Conservation (phyloP, 805 yeast species). For the Cyberlindnera veronae region DNA sequence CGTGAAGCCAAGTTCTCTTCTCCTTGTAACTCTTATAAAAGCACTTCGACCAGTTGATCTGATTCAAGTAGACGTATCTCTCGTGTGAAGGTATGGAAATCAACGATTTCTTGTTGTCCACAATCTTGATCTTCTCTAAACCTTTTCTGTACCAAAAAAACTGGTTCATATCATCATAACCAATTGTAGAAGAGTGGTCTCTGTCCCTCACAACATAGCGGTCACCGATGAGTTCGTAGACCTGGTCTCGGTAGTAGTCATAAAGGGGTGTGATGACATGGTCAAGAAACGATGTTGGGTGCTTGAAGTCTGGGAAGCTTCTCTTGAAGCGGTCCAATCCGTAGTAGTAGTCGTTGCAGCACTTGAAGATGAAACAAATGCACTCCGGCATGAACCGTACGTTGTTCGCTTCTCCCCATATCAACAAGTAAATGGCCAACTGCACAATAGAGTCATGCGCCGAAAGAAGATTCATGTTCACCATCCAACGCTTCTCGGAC, state of each 20-base stretch:
- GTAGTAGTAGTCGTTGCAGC: slow-evolving; percentile 67
- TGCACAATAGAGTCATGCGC: slow-evolving; percentile 59
- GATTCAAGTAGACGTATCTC: slow-evolving; percentile 51
- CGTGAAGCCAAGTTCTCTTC: slow-evolving; percentile 73
- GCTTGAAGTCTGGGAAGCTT: slow-evolving; percentile 30
- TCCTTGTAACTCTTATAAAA: slow-evolving; percentile 76
- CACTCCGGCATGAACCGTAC: slow-evolving; percentile 88
- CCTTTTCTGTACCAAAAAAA: slow-evolving; percentile 81
- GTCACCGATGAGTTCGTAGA: slow-evolving; percentile 43
- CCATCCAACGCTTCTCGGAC: slow-evolving; percentile 48
- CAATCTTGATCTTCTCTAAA: slow-evolving; percentile 50
- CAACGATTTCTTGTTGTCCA: slow-evolving; percentile 33
- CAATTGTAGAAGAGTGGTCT: slow-evolving; percentile 69
- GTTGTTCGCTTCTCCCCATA: slow-evolving; percentile 93
- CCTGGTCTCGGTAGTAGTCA: slow-evolving; percentile 52
- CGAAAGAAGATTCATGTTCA: slow-evolving; percentile 45
- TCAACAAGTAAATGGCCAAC: slow-evolving; percentile 61
- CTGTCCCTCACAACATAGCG: slow-evolving; percentile 45
- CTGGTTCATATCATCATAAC: slow-evolving; percentile 89
- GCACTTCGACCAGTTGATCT: slow-evolving; percentile 62
- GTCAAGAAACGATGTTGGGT: slow-evolving; percentile 46
- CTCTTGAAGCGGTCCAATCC: slow-evolving; percentile 38
- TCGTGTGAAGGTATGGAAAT: slow-evolving; percentile 43
- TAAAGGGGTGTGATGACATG: slow-evolving; percentile 75
- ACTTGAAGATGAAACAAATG: slow-evolving; percentile 76